phyloP scores from a whole-genome alignment of 2,329 filamentous ascomycete species.

The Claviceps africana region DNA sequence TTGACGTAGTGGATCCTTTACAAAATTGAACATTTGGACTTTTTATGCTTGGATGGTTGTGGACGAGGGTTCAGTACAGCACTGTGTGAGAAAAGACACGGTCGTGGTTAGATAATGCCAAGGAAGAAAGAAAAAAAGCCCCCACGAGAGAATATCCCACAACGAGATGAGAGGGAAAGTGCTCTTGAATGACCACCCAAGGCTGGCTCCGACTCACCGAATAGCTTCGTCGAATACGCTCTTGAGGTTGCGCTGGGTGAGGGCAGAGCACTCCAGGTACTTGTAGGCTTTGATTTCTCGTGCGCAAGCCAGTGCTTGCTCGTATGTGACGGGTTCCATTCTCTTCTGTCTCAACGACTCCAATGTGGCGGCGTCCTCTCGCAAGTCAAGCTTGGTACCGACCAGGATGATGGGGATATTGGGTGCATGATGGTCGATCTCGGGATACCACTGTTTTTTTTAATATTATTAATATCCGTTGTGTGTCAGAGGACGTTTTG shows the following conservation, averaged over 20 bases:
- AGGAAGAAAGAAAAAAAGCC: not conserved
- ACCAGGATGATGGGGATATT: constrained; percentile 94
- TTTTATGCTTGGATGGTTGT: constrained; percentile 43
- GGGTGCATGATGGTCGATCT: constrained; percentile 93
- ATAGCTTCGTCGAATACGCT: constrained; percentile 98
- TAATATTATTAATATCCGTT: not conserved
- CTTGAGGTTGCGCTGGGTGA: constrained; percentile 95
- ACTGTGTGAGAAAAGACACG: constrained; percentile 24
- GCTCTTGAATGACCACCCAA: not conserved
- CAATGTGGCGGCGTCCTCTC: constrained; percentile 72
- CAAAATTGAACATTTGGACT: constrained; percentile 56
- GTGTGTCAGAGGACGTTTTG: not conserved
- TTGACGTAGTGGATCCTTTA: constrained; percentile 23
- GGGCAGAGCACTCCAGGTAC: constrained; percentile 92
- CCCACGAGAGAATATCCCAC: not conserved
- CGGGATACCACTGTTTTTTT: constrained; percentile 68
- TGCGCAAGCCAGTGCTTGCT: constrained; percentile 74
- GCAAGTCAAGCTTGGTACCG: constrained; percentile 89
- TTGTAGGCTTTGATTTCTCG: constrained; percentile 95
- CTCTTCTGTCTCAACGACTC: constrained; percentile 78
- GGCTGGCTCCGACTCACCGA: constrained; percentile 48
- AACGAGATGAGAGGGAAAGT: not conserved
- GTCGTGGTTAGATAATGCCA: not conserved
- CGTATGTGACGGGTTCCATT: constrained; percentile 74
- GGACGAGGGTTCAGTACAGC: constrained; percentile 59